phyloP scores from a whole-genome alignment of 352 stramenopile genomes.

The Pythium folliculosum region DNA sequence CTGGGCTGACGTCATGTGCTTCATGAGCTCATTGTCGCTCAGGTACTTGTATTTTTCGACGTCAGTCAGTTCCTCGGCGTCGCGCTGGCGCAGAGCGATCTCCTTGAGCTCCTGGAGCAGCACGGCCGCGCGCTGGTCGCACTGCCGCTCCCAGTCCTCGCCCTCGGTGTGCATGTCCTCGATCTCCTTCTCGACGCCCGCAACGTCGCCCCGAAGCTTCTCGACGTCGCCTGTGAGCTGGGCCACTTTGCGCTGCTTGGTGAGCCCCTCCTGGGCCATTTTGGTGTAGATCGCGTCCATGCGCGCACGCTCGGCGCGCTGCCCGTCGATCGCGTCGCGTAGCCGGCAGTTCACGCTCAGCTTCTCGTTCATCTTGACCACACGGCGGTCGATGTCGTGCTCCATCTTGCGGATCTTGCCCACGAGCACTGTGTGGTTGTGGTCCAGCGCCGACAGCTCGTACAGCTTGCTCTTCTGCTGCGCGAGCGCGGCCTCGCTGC shows the following conservation, averaged over 20 bases:
- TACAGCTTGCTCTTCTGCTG: conserved; percentile 80
- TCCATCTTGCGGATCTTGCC: conserved; percentile 77
- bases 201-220: conserved; percentile 58
- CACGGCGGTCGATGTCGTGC: conserved; percentile 77
- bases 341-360: conserved; percentile 69
- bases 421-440: conserved; percentile 67
- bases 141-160: conserved; percentile 64
- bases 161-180: conserved; percentile 54
- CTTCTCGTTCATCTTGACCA: conserved; percentile 85
- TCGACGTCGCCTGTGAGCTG: conserved; percentile 51
- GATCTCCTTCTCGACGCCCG: conserved; percentile 56
- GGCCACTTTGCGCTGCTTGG: conserved; percentile 55
- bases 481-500: conserved; percentile 54
- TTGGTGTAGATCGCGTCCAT: conserved; percentile 82
- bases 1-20: conserved; percentile 46
- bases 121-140: conserved; percentile 47
- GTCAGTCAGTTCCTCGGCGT: conserved; percentile 52
- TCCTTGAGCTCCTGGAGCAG: conserved; percentile 76
- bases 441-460: conserved; percentile 65
- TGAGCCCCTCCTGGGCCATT: conserved; percentile 59
- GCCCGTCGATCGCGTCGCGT: conserved; percentile 60
- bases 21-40: conserved; percentile 76
- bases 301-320: conserved; percentile 64
- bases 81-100: conserved; percentile 57
- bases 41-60: conserved; percentile 68